Conservation (phyloP, 2,329 filamentous ascomycete genomes). For the Blastomyces percursus region DNA sequence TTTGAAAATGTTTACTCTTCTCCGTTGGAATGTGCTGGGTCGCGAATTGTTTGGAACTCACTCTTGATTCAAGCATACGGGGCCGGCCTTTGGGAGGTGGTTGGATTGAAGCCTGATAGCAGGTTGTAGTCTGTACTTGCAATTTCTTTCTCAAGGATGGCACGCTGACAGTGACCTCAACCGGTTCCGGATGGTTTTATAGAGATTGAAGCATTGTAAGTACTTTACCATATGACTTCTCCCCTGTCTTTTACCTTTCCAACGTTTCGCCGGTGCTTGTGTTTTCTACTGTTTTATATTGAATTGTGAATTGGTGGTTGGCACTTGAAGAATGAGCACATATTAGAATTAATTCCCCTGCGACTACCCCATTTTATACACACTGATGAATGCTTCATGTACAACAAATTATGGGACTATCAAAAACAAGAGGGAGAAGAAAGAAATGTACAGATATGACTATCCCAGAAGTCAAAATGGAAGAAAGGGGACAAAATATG, state of each 20-base stretch:
- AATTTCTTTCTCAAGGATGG: neutral
- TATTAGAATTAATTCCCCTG: neutral
- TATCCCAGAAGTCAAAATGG: neutral
- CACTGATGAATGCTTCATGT: conserved; percentile 12
- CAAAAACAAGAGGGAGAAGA: neutral
- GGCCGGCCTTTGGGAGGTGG: neutral
- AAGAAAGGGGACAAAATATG: neutral
- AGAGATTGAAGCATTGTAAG: conserved; percentile 91
- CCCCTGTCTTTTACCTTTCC: neutral
- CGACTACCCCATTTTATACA: neutral
- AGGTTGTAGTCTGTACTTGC: neutral
- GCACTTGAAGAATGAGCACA: neutral
- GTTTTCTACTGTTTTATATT: neutral
- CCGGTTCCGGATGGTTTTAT: conserved; percentile 2
- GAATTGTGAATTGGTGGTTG: neutral
- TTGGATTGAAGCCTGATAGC: neutral
- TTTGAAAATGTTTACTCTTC: neutral
- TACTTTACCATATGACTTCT: conserved; percentile 16
- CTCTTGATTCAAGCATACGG: no score
- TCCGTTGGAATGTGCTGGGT: neutral
- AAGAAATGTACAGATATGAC: neutral
- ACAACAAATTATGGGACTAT: conserved; percentile 11
- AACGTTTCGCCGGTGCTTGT: neutral
- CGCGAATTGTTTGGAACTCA: neutral
- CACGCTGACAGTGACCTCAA: neutral